Percentiles rank a stretch among this genome's conserved stretches.
These are phyloP conservation scores for Mycena citricolor DNA, from an alignment of 1,284 basidiomycete species.

Conservation along the genomic window DNA sequence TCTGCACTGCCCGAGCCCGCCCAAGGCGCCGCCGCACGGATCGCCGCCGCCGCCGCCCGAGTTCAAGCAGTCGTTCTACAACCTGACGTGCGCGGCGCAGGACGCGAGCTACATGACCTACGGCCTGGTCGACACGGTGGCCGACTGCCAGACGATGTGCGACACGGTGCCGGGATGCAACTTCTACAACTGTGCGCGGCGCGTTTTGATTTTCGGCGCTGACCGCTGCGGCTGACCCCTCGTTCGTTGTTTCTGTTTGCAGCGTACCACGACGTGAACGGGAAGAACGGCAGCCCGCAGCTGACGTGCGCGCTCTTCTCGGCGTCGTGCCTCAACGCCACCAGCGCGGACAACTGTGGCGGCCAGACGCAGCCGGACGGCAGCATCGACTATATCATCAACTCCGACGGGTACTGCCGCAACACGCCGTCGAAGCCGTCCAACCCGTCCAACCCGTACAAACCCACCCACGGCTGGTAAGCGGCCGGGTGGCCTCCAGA, in stretches of 20 bases:
- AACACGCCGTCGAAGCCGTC: no score
- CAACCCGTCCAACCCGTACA: no score
- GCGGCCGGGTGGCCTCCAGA: no score
- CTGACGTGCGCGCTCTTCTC: slow-evolving; percentile 43
- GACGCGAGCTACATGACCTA: slow-evolving; percentile 34
- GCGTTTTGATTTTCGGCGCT: slow-evolving; percentile 5
- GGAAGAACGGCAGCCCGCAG: slow-evolving; percentile 41
- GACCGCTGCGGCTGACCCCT: not conserved
- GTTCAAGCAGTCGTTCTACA: slow-evolving; percentile 30
- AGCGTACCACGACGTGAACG: slow-evolving; percentile 36
- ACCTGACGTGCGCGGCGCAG: slow-evolving; percentile 33
- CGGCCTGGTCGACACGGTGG: slow-evolving; percentile 35
- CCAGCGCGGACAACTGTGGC: slow-evolving; percentile 38
- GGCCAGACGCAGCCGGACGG: slow-evolving; percentile 44
- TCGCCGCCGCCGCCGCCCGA: slow-evolving; percentile 24
- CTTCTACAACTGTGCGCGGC: slow-evolving; percentile 34
- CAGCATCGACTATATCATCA: slow-evolving; percentile 38
- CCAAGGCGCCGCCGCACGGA: slow-evolving; percentile 18
- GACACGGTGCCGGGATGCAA: slow-evolving; percentile 30
- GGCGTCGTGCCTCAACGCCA: slow-evolving; percentile 31
- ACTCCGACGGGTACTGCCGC: slow-evolving; percentile 44
- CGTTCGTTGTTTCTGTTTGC: not conserved
- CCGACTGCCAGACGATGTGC: slow-evolving; percentile 36
- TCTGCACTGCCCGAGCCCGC: slow-evolving; percentile 26
- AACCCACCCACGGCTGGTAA: no score